Evolutionary conservation across 306 rosid species (phyloP).

Genomic region (Medicago lupulina): DNA sequence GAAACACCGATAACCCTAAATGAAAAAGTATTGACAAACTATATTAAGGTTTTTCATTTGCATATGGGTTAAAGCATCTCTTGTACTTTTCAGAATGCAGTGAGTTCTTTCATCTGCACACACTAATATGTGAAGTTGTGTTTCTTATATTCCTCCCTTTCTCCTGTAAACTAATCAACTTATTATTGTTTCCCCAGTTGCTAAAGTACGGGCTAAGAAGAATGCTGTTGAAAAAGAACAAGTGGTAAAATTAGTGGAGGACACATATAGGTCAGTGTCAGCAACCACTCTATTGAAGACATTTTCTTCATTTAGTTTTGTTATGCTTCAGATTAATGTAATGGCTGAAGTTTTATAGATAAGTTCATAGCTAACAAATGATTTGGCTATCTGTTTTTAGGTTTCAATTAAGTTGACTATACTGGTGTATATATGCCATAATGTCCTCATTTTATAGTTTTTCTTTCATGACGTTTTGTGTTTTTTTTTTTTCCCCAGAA

Average conservation of each 20-base stretch:
- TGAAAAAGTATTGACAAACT: not conserved
- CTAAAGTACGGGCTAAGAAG: slow-evolving; percentile 76
- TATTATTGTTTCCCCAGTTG: slow-evolving; percentile 55
- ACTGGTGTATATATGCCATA: slow-evolving; percentile 4
- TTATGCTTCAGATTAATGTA: slow-evolving; percentile 24
- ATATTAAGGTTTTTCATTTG: not conserved
- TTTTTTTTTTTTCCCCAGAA: slow-evolving; percentile 54
- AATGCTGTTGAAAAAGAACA: slow-evolving; percentile 80
- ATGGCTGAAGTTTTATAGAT: slow-evolving; percentile 1
- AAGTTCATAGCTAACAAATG: slow-evolving; percentile 7
- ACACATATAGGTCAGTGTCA: slow-evolving; percentile 83
- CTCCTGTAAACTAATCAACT: slow-evolving; percentile 15
- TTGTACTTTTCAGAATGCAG: not conserved
- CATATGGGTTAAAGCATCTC: not conserved
- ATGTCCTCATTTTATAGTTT: slow-evolving; percentile 26
- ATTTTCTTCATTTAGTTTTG: slow-evolving; percentile 24
- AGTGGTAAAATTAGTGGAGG: slow-evolving; percentile 93
- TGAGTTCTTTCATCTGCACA: not conserved
- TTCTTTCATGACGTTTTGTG: not conserved
- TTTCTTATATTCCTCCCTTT: slow-evolving; percentile 25
- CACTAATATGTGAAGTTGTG: slow-evolving; percentile 25
- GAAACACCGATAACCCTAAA: not conserved
- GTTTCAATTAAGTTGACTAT: slow-evolving; percentile 10
- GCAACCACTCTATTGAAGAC: slow-evolving; percentile 3
- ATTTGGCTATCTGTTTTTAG: slow-evolving; percentile 16